Base-by-base conservation (phyloP, 345 rosid species). In the Populus davidiana region DNA sequence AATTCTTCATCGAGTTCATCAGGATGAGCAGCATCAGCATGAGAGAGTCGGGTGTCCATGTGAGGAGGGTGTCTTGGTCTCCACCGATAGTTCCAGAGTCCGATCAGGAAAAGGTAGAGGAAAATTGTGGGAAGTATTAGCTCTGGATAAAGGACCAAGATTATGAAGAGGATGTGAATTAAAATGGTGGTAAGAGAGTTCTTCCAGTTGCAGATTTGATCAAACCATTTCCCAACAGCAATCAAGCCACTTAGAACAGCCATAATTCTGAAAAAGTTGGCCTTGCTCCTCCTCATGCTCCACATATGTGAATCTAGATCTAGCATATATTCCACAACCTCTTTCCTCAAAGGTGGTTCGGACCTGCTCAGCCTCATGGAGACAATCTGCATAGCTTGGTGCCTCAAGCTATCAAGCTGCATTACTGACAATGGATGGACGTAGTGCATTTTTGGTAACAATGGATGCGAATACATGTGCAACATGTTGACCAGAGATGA, bases 271-370 rank as follows among this genome's bases (percentile, higher is more conserved):
- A 81, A 81, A 50, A 81, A 81, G 49, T 81, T 81, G 8, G 84
- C 84, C 31, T 81, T 81, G 81, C 84, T 81, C 59, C 81, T 73
- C 67, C 84, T 81, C 84, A 81, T 81, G 75, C 84, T 81, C 84
- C 84, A 77, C 84, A 77, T 77, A 69, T 81, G 84, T 18, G 75
- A 81, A 33, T 81, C 84, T 33, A 81, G 81, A 74, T 81, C 84
- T 17, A 81, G 75, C 84, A 81, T 81, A 18, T 77, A 75, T 54
- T 81, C 84, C 67, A 81, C 84, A 14, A 81, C 75, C 65, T 81
- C 84, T 36, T 74, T 77, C 75, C 78, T 69, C 27, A 81, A 47
- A 18, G 84, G 81, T 39, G 84, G 84, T 47, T 81, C 84, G 13
- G 84, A 78, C 38, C 84, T 73, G 72, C 71, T 72, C 49, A 81